Base-by-base conservation (phyloP, 2,329 filamentous ascomycete species). In the Huntiella savannae region DNA sequence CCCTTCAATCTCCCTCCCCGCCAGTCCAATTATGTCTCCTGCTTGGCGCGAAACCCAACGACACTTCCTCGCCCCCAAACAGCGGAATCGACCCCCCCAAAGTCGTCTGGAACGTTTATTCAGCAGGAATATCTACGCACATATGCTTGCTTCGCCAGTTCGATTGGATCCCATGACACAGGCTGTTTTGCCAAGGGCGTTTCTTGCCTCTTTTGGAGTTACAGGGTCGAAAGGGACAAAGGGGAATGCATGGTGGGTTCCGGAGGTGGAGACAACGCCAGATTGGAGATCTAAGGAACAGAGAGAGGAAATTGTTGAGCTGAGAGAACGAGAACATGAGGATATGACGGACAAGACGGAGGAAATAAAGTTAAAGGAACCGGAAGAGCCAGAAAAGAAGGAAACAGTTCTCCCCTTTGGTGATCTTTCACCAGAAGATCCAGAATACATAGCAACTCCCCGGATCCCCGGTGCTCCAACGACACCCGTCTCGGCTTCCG, bases 81-180 rank as follows among this genome's bases (percentile, higher is more conserved):
- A 58, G 15, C 58, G 63, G 19, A 36, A 15, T 8, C 28, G 52
- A 28, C 40, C 40, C 4, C 54, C 56, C 0, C 53, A 49, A 2
- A 64, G 60, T 10, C 60, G 66, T 2, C 72, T 83, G 49, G 73
- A 78, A 54, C 65, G 63, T 48, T 69, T 72, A 49, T 61, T 85
- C 1, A 63, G 62, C 28, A 65, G 66, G 34, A 86, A 82, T 52
- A 66, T 77, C 2, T 84, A 73, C 53, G 80, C 79, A 3, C 67
- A 67, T 39, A 71, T 75, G 5, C 67, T 86, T 16, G 71, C 71
- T 28, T 70, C 71, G 0, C 73, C 75, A 0, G 48, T 78, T 16
- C 74, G 81, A 46, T 53, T 57, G 48, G 82, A 78, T 54, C 54
- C 59, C 16, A 55, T 69, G 32, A 75, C 75, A 1, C 50, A 54